A percentile compares a stretch with the other conserved stretches of the same genome.
Evolutionary conservation across 83 land plant species (phyloP).

Genomic region (Thuja plicata): DNA sequence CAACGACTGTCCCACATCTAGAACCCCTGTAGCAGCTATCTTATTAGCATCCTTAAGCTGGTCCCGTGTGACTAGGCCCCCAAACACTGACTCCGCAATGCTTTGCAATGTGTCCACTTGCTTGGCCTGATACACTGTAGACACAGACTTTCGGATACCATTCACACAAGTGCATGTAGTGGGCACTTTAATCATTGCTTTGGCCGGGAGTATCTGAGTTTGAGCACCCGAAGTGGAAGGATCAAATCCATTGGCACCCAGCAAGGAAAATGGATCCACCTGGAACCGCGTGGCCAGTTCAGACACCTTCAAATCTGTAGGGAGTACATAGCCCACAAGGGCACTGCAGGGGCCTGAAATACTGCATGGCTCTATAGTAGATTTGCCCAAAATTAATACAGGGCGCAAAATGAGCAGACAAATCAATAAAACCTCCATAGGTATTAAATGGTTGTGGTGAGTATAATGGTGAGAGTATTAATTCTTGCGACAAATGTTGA

Average conservation of each 20-base stretch:
- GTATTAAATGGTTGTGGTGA: background rate
- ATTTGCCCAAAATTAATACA: conserved; percentile 25
- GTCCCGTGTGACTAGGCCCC: conserved; percentile 61
- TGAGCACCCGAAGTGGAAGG: conserved; percentile 47
- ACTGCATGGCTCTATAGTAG: conserved; percentile 79
- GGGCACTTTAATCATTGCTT: conserved; percentile 64
- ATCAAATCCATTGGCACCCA: conserved; percentile 68
- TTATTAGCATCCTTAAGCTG: conserved; percentile 67
- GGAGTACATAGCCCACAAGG: conserved; percentile 65
- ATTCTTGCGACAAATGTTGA: background rate
- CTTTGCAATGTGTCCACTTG: conserved; percentile 54
- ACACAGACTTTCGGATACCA: conserved; percentile 60
- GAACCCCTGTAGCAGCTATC: conserved; percentile 27
- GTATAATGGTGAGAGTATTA: background rate
- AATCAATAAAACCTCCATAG: conserved; percentile 5
- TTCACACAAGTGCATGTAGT: conserved; percentile 55
- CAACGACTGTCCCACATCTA: conserved; percentile 49
- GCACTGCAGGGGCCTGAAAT: conserved; percentile 52
- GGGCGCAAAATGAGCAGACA: conserved; percentile 5
- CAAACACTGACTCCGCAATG: conserved; percentile 47
- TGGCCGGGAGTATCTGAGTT: conserved; percentile 62
- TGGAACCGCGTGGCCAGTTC: conserved; percentile 71
- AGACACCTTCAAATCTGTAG: conserved; percentile 69
- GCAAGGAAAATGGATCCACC: conserved; percentile 60
- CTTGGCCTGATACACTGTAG: conserved; percentile 46